These are phyloP conservation scores for Brettanomyces custersianus DNA, from an alignment of 805 yeast genomes.

Conservation along the genomic window DNA sequence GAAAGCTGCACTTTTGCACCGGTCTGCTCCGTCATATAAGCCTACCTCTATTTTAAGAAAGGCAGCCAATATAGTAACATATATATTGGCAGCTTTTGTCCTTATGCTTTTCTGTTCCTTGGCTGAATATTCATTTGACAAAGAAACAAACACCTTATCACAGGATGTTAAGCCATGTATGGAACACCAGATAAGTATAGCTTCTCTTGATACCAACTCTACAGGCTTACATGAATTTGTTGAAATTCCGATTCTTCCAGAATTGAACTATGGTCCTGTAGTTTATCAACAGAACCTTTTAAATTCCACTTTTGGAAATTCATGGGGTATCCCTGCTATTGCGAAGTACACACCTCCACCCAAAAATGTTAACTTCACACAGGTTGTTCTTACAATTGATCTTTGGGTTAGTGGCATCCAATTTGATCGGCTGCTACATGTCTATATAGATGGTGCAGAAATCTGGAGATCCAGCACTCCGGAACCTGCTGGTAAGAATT, in stretches of 20 bases:
- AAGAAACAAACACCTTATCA: too few species aligned
- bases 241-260: conserved; percentile 23
- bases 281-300: conserved; percentile 34
- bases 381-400: conserved; percentile 43
- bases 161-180: too few species aligned
- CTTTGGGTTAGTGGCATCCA: conserved; percentile 51
- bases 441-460: conserved; percentile 53
- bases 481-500: conserved; percentile 53
- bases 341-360: conserved; percentile 36
- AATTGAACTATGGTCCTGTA: conserved; percentile 23
- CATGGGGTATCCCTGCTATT: conserved; percentile 51
- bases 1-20: too few species aligned
- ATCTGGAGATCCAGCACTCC: conserved; percentile 83
- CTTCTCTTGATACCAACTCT: too few species aligned
- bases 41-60: too few species aligned
- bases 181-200: too few species aligned
- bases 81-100: too few species aligned
- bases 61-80: too few species aligned
- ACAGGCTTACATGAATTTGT: conserved; percentile 19
- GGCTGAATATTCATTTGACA: too few species aligned
- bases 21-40: too few species aligned
- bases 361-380: conserved; percentile 34
- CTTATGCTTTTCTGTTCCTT: too few species aligned
- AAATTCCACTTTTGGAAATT: conserved; percentile 42
- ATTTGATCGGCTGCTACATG: conserved; percentile 56